A percentile compares a stretch with the other conserved stretches of the same genome.
phyloP scores from a whole-genome alignment of 2,329 filamentous ascomycete species.

The Verticillium nonalfalfae region DNA sequence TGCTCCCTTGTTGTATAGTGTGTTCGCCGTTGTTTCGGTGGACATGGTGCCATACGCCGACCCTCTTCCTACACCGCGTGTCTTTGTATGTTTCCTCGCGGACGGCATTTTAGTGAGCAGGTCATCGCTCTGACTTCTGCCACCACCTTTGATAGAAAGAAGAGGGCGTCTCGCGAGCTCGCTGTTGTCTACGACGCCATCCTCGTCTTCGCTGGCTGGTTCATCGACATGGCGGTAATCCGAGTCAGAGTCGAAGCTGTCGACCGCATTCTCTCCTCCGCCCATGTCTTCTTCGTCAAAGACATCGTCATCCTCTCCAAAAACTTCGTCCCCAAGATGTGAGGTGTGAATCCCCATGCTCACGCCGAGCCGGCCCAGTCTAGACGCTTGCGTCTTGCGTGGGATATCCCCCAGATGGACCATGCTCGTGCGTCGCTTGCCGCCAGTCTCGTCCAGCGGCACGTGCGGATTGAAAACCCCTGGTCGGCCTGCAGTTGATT shows the following conservation, averaged over 20 bases:
- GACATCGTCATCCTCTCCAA: slow-evolving; percentile 33
- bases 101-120: slow-evolving; percentile 4
- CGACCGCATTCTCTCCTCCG: slow-evolving; percentile 26
- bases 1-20: background rate
- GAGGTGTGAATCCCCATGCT: slow-evolving; percentile 73
- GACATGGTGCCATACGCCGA: slow-evolving; percentile 17
- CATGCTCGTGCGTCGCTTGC: slow-evolving; percentile 38
- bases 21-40: background rate
- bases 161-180: slow-evolving; percentile 8
- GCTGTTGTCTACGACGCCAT: slow-evolving; percentile 12
- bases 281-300: slow-evolving; percentile 29
- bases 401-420: slow-evolving; percentile 57
- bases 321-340: slow-evolving; percentile 56
- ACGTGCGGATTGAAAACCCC: slow-evolving; percentile 37
- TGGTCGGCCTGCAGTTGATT: slow-evolving; percentile 32
- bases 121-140: slow-evolving; percentile 10
- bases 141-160: slow-evolving; percentile 11
- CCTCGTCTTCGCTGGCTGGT: slow-evolving; percentile 19
- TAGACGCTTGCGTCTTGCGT: slow-evolving; percentile 48
- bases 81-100: background rate
- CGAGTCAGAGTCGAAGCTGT: slow-evolving; percentile 21
- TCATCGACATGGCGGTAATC: slow-evolving; percentile 26
- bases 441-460: slow-evolving; percentile 14
- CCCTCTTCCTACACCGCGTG: background rate
- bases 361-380: slow-evolving; percentile 51